These are phyloP conservation scores for Aspergillus udagawae DNA, from an alignment of 2,329 filamentous ascomycete species.

Conservation along the genomic window DNA sequence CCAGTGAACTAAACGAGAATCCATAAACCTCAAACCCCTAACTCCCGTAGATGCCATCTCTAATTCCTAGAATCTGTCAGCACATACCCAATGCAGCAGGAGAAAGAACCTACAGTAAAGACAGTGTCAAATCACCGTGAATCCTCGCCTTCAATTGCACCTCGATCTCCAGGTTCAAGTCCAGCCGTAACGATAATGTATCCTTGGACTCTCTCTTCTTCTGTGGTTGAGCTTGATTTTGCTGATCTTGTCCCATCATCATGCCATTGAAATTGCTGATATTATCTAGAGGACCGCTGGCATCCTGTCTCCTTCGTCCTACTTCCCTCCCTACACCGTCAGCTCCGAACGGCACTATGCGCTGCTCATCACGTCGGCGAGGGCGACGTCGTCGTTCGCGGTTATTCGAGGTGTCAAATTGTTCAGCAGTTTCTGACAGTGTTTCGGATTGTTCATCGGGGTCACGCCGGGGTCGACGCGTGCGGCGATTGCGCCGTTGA, in stretches of 20 bases:
- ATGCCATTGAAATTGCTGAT: neutral
- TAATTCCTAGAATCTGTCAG: no score
- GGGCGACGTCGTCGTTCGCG: neutral
- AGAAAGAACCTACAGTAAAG: slow-evolving; percentile 60
- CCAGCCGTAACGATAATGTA: slow-evolving; percentile 64
- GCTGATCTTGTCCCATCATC: neutral
- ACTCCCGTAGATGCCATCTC: no score
- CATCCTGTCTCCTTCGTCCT: neutral
- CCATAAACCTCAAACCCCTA: no score
- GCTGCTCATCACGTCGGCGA: neutral
- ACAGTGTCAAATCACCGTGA: slow-evolving; percentile 72
- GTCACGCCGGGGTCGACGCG: neutral
- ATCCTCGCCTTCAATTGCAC: slow-evolving; percentile 78
- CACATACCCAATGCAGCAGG: neutral
- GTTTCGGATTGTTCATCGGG: neutral
- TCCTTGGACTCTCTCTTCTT: slow-evolving; percentile 40
- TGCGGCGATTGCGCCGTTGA: neutral
- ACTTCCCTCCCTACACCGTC: neutral
- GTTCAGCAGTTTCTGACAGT: neutral
- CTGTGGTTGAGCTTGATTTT: neutral
- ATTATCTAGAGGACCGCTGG: neutral
- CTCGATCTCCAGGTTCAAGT: slow-evolving; percentile 73
- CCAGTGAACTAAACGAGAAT: no score
- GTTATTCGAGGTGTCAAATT: neutral
- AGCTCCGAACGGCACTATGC: neutral